A percentile compares a stretch with the other conserved stretches of the same genome.
phyloP scores from a whole-genome alignment of 176 grass and related monocot genomes.

The Pontederia crassipes region DNA sequence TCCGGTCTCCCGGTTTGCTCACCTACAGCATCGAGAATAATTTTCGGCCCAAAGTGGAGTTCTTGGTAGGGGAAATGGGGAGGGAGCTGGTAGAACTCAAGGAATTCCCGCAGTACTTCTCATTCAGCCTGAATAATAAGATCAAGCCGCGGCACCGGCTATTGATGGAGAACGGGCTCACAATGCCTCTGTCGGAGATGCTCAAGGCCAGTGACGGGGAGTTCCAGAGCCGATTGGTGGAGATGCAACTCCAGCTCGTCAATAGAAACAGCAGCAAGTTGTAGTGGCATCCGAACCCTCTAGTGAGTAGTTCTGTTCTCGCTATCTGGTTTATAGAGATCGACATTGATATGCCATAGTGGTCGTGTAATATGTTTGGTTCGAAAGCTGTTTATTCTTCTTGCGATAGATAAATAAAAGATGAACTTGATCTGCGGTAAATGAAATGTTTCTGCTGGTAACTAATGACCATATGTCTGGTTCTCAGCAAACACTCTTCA shows the following conservation, averaged over 20 bases:
- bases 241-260: conserved; percentile 1
- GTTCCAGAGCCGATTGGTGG: conserved; percentile 9
- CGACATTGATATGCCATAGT: too few relatives aligned
- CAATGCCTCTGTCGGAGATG: conserved; percentile 18
- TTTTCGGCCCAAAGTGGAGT: conserved; percentile 19
- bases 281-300: neutral
- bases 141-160: conserved; percentile 21
- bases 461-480: too few relatives aligned
- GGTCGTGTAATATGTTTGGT: too few relatives aligned
- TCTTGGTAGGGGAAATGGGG: conserved; percentile 17
- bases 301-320: conserved; percentile 2
- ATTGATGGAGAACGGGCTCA: conserved; percentile 4
- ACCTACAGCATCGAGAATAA: conserved; percentile 27
- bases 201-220: conserved; percentile 23
- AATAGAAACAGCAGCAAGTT: neutral
- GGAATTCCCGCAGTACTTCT: conserved; percentile 28
- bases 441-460: too few relatives aligned
- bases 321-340: neutral
- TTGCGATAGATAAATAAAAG: too few relatives aligned
- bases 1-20: conserved; percentile 14
- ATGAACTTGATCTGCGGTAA: too few relatives aligned
- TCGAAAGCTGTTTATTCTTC: too few relatives aligned
- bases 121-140: conserved; percentile 19
- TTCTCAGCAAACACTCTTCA: too few relatives aligned
- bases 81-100: conserved; percentile 18